Percentiles rank a stretch among this genome's conserved stretches.
Evolutionary conservation across 805 yeast species (phyloP).

Genomic region (Candida glaebosa): DNA sequence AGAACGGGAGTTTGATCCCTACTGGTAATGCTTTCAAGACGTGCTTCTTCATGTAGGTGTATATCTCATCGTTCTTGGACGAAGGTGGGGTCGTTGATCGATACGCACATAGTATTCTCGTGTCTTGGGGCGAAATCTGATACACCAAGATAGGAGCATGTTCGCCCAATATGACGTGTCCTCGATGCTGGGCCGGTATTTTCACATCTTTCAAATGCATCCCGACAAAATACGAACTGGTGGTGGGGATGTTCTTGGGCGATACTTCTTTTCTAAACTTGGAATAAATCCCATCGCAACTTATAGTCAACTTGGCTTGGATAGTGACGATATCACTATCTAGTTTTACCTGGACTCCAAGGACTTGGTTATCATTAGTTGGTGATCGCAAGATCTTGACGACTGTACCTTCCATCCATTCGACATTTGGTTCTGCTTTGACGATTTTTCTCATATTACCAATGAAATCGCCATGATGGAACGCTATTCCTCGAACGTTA

Average conservation of each 20-base stretch:
- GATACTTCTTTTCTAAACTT: conserved; percentile 78
- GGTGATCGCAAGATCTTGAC: conserved; percentile 56
- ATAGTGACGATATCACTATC: conserved; percentile 38
- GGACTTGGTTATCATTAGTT: conserved; percentile 47
- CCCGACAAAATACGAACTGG: conserved; percentile 86
- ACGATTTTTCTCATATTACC: conserved; percentile 73
- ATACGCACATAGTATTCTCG: conserved; percentile 87
- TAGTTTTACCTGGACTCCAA: conserved; percentile 65
- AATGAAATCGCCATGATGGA: conserved; percentile 90
- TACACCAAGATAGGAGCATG: conserved; percentile 88
- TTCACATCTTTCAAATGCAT: conserved; percentile 68
- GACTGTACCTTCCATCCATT: conserved; percentile 82
- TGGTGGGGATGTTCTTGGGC: conserved; percentile 56
- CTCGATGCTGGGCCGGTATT: conserved; percentile 73
- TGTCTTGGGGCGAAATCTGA: conserved; percentile 78
- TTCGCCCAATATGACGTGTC: conserved; percentile 84
- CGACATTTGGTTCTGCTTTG: conserved; percentile 65
- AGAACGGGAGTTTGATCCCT: conserved; percentile 62
- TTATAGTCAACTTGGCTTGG: conserved; percentile 63
- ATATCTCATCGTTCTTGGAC: conserved; percentile 50
- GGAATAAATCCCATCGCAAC: conserved; percentile 93
- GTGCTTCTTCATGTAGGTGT: conserved; percentile 52
- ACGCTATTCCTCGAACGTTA: conserved; percentile 71
- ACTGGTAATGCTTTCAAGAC: conserved; percentile 73
- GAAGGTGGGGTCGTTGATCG: conserved; percentile 73